phyloP scores from a whole-genome alignment of 2,329 filamentous ascomycete species.

The Hansfordia pulvinata region DNA sequence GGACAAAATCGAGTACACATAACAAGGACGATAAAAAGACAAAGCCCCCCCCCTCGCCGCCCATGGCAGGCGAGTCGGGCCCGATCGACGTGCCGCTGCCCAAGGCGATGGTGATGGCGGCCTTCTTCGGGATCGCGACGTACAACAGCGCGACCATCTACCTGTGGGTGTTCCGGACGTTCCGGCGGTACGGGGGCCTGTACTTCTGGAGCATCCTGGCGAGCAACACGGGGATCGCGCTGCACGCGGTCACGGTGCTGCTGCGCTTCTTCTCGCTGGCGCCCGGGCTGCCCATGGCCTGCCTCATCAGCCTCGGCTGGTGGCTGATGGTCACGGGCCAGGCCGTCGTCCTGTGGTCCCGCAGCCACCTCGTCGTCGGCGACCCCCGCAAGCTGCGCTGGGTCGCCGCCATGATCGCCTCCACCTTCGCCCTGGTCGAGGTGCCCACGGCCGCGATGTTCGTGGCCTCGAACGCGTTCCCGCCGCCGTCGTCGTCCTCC shows the following conservation, averaged over 20 bases:
- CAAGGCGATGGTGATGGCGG: slow-evolving; percentile 1
- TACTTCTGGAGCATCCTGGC: slow-evolving; percentile 27
- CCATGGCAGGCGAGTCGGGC: neutral
- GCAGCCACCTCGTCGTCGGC: slow-evolving; percentile 43
- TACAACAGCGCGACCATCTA: slow-evolving; percentile 25
- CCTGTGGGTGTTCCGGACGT: slow-evolving; percentile 22
- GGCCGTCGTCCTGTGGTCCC: slow-evolving; percentile 42
- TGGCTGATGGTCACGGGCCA: slow-evolving; percentile 44
- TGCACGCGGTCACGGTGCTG: slow-evolving; percentile 5
- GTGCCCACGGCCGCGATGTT: slow-evolving; percentile 34
- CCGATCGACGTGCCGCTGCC: slow-evolving; percentile 1
- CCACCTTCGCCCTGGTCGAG: slow-evolving; percentile 38
- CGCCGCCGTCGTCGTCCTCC: no score
- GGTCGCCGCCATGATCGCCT: slow-evolving; percentile 40
- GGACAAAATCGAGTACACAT: no score
- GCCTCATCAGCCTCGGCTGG: slow-evolving; percentile 31
- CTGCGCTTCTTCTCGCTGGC: slow-evolving; percentile 8
- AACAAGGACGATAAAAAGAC: no score
- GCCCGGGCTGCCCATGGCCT: slow-evolving; percentile 5
- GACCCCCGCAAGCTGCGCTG: slow-evolving; percentile 29
- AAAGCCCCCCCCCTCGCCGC: no score
- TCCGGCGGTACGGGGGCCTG: slow-evolving; percentile 21
- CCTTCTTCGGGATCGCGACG: slow-evolving; percentile 12
- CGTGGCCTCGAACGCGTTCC: slow-evolving; percentile 17
- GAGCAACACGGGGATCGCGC: slow-evolving; percentile 11